phyloP scores from a whole-genome alignment of 441 rosid species.

The Eutrema salsugineum region DNA sequence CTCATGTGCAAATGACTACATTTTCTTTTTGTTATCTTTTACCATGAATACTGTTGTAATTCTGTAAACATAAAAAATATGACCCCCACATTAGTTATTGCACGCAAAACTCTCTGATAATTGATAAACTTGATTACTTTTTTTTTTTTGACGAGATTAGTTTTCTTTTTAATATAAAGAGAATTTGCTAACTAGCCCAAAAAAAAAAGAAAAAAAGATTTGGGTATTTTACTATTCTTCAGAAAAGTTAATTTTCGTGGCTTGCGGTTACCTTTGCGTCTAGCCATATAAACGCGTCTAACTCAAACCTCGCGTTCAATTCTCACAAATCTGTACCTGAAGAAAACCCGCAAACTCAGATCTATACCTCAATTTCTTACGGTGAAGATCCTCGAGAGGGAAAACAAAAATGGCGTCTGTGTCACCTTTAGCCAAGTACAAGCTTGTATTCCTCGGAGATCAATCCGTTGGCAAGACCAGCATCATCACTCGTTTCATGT shows the following conservation, averaged over 20 bases:
- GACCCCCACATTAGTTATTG: not conserved
- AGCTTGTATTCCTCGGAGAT: slow-evolving; percentile 72
- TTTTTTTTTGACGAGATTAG: too few species aligned
- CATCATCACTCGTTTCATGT: slow-evolving; percentile 82
- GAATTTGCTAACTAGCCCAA: not conserved
- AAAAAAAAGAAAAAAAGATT: not conserved
- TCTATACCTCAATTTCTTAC: slow-evolving; percentile 1
- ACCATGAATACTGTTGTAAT: not conserved
- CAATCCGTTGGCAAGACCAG: slow-evolving; percentile 80
- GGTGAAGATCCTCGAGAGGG: not conserved
- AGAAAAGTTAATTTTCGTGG: not conserved
- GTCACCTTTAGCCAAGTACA: slow-evolving; percentile 69
- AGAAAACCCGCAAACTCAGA: slow-evolving; percentile 14
- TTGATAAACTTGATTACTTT: too few species aligned
- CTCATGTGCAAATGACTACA: not conserved
- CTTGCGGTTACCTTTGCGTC: slow-evolving; percentile 19
- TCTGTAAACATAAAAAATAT: not conserved
- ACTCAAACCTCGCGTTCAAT: slow-evolving; percentile 6
- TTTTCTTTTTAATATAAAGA: not conserved
- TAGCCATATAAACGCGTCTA: not conserved
- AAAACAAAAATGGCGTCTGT: slow-evolving; percentile 46
- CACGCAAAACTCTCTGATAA: too few species aligned
- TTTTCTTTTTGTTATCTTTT: not conserved
- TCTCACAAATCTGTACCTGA: not conserved
- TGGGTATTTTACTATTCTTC: not conserved